phyloP scores from a whole-genome alignment of 83 land plant species.

The Isoetes engelmannii region DNA sequence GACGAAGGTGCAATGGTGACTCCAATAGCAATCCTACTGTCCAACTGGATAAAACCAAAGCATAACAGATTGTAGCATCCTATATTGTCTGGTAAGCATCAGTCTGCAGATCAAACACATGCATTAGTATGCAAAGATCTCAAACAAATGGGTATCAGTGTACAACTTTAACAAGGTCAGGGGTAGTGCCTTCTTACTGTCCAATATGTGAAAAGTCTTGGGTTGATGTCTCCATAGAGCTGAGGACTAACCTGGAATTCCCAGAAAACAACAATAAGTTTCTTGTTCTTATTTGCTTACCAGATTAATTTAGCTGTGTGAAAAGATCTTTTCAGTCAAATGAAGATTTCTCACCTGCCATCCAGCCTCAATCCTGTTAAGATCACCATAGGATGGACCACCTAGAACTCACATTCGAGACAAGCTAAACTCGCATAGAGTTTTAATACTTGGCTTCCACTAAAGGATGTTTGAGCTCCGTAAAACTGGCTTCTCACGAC shows the following conservation, averaged over 20 bases:
- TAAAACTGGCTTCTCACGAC: constrained; percentile 54
- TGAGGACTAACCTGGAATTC: constrained; percentile 4
- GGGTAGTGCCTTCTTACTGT: neutral
- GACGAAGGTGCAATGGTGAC: constrained; percentile 25
- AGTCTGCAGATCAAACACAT: constrained; percentile 9
- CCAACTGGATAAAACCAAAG: constrained; percentile 28
- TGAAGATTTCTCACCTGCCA: constrained; percentile 54
- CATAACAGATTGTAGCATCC: constrained; percentile 38
- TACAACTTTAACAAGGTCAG: neutral
- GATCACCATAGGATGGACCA: constrained; percentile 71
- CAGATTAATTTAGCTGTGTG: neutral
- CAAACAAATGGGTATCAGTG: neutral
- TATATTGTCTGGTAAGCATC: constrained; percentile 25
- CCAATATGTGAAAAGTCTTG: neutral
- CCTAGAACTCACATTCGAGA: constrained; percentile 74
- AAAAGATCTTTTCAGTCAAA: neutral
- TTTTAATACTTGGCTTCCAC: constrained; percentile 65
- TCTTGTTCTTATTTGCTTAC: neutral
- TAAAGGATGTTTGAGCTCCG: constrained; percentile 73
- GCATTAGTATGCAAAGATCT: neutral
- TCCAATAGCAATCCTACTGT: constrained; percentile 21
- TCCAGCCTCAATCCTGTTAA: constrained; percentile 86
- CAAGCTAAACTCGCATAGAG: constrained; percentile 68
- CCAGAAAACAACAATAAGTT: neutral
- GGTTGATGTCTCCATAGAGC: constrained; percentile 1